phyloP scores from a whole-genome alignment of 140 eudicot genomes.

The Oenanthe javanica region DNA sequence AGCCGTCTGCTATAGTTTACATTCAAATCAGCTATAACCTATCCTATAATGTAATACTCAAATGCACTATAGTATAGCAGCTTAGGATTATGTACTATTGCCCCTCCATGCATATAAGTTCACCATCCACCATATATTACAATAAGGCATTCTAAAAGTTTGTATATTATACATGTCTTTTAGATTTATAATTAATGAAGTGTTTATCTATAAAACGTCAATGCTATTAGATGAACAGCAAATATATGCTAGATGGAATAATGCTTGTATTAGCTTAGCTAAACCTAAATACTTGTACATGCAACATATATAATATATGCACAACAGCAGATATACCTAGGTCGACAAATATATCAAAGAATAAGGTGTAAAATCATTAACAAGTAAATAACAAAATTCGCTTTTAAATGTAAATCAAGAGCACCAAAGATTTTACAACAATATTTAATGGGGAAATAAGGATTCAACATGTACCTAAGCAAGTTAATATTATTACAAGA shows the following conservation, averaged over 20 bases:
- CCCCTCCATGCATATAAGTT: background rate
- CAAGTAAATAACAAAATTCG: background rate
- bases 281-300: background rate
- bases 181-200: background rate
- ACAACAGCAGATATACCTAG: background rate
- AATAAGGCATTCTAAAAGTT: background rate
- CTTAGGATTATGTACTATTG: too few species aligned
- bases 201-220: background rate
- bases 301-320: background rate
- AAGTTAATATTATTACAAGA: background rate
- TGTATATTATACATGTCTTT: background rate
- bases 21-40: background rate
- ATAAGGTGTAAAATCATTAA: background rate
- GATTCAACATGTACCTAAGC: too few species aligned
- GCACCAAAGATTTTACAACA: background rate
- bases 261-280: background rate
- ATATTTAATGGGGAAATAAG: background rate
- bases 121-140: background rate
- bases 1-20: background rate
- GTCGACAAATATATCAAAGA: background rate
- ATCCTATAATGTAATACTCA: background rate
- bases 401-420: background rate
- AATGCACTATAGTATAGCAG: background rate
- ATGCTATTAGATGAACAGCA: background rate
- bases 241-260: background rate